Evolutionary conservation across 129 eudicot genomes (phyloP), one percentile per base, ranked within the genome.

Genomic region (Scalesia atractyloides): DNA sequence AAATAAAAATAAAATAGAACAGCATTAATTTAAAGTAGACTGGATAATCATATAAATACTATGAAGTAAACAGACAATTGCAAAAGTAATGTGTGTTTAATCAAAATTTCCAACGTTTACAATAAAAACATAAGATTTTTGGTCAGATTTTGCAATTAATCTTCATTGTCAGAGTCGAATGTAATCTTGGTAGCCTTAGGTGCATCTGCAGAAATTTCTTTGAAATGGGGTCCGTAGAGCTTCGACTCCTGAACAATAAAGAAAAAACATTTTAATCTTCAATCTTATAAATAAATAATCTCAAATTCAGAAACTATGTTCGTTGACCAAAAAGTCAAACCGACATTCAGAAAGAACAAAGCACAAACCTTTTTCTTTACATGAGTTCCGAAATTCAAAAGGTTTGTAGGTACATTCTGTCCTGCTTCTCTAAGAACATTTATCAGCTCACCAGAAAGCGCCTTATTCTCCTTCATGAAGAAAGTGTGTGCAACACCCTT

Each of bases 401-500:
- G 91, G 59, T 79, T 86, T 16, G 88, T 30, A 17, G 99, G 99
- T 75, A 95, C 93, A 77, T 81, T 82, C 78, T 95, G 99, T 47
- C 89, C 87, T 44, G 99, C 99, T 85, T 95, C 99, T 81, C 87
- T 88, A 52, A 95, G 91, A 85, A 95, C 99, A 79, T 95, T 95
- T 53, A 91, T 86, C 79, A 95, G 84, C 83, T 95, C 99, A 68
- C 99, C 99, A 70, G 99, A 68, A 67, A 95, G 96, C 67, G 85
- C 97, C 98, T 94, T 94, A 66, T 94, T 94, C 36, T 90, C 96
- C 79, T 90, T 86, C 16, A 84, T 94, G 79, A 94, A 94, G 78
- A 94, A 90, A 26, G 98, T 94, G 82, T 94, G 98, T 30, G 98
- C 98, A 48, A 93, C 97, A 53, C 97, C 98, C 73, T 94, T 94